phyloP scores from a whole-genome alignment of 2,329 filamentous ascomycete species.

The Pezicula rhizophila region DNA sequence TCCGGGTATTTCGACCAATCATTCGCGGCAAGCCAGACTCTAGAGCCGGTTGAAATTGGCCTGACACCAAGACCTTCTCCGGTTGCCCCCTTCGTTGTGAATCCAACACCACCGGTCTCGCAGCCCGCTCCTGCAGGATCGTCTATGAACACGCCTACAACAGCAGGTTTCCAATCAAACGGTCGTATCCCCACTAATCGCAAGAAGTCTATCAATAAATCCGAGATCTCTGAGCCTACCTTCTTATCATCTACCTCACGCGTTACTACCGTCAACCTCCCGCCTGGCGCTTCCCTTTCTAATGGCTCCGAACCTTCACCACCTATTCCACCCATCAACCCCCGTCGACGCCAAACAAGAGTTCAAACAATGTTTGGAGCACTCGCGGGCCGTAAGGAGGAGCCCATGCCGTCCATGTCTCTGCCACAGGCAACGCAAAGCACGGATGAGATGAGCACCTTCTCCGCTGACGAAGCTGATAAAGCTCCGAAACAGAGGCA shows the following conservation, averaged over 20 bases:
- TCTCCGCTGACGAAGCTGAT: constrained; percentile 26
- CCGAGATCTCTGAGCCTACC: constrained; percentile 27
- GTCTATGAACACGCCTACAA: constrained; percentile 15
- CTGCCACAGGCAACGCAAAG: constrained; percentile 23
- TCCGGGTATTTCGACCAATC: constrained; percentile 23
- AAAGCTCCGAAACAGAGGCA: constrained; percentile 15
- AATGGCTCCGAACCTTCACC: constrained; percentile 22
- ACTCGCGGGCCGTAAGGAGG: constrained; percentile 20
- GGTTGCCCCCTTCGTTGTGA: constrained; percentile 23
- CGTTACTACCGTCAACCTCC: constrained; percentile 25
- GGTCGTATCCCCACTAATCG: constrained; percentile 11
- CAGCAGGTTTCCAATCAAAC: constrained; percentile 13
- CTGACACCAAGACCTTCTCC: constrained; percentile 24
- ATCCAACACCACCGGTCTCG: constrained; percentile 22
- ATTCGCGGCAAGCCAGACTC: constrained; percentile 15
- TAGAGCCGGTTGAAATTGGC: constrained; percentile 18
- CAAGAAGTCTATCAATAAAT: constrained; percentile 27
- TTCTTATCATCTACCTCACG: constrained; percentile 27
- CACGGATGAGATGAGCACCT: constrained; percentile 26
- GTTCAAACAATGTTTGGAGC: constrained; percentile 22
- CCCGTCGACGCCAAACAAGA: constrained; percentile 24
- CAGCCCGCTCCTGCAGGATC: constrained; percentile 17
- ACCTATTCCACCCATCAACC: constrained; percentile 28
- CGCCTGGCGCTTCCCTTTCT: constrained; percentile 20
- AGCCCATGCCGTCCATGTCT: constrained; percentile 11